phyloP scores from a whole-genome alignment of 2,329 filamentous ascomycete species.

The Xylaria sp. region DNA sequence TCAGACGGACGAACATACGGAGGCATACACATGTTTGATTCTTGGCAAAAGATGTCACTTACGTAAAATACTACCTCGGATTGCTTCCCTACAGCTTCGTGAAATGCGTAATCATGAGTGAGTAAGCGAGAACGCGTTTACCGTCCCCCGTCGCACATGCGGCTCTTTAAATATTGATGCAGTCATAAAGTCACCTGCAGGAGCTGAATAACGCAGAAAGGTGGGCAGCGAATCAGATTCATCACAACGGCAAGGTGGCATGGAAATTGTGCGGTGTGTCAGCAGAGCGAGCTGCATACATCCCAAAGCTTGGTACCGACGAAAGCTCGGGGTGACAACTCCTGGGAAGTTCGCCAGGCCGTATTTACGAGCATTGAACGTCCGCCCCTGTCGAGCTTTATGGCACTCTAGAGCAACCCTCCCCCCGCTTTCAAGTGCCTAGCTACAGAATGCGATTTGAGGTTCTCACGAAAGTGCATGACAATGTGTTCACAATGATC shows the following conservation, averaged over 20 bases:
- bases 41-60: background rate
- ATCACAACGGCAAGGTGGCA: background rate
- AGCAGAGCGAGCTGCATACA: background rate
- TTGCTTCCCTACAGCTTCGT: background rate
- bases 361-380: background rate
- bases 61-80: slow-evolving; percentile 5
- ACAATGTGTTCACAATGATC: too few species aligned
- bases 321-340: background rate
- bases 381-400: too few species aligned
- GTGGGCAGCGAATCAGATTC: background rate
- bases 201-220: background rate
- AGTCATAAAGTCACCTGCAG: background rate
- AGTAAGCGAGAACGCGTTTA: background rate
- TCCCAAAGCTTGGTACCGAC: background rate
- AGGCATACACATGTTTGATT: background rate
- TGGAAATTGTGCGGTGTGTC: background rate
- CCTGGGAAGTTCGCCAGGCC: background rate
- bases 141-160: background rate
- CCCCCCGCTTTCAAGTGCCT: too few species aligned
- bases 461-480: too few species aligned
- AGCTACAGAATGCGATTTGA: too few species aligned
- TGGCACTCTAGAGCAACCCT: too few species aligned
- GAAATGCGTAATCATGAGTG: background rate
- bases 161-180: slow-evolving; percentile 4
- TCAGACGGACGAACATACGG: background rate